These are phyloP conservation scores for Alnus glutinosa DNA, from an alignment of 306 rosid species.

Conservation along the genomic window DNA sequence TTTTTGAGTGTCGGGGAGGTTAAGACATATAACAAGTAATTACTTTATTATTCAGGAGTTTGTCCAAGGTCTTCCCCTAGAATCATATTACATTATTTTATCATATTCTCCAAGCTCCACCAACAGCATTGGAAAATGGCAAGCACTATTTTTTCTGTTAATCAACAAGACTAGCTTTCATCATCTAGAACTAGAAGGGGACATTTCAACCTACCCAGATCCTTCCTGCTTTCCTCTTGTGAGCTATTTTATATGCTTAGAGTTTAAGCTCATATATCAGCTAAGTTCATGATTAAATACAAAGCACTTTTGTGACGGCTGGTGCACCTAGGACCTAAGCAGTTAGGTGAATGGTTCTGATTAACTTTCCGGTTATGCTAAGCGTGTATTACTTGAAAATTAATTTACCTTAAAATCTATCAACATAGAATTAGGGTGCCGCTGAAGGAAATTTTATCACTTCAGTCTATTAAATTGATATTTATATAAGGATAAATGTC, in stretches of 20 bases:
- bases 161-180: no score
- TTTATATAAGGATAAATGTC: no score
- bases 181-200: conserved; percentile 11
- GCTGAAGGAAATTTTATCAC: no score
- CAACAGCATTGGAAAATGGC: no score
- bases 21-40: no score
- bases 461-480: no score
- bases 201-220: conserved; percentile 31
- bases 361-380: background rate
- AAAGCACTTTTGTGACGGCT: background rate
- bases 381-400: background rate
- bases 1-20: no score
- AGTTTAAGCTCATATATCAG: conserved; percentile 4
- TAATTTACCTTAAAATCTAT: background rate
- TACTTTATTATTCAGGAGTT: no score
- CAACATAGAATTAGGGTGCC: background rate
- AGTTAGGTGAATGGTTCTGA: background rate
- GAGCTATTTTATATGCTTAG: conserved; percentile 7
- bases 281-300: background rate
- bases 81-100: no score
- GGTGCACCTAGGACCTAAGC: conserved; percentile 5
- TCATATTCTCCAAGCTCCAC: no score
- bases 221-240: conserved; percentile 8
- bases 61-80: no score
- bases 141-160: no score